These are phyloP conservation scores for Solanum hybrid DNA, from an alignment of 305 asterid species.

Conservation along the genomic window DNA sequence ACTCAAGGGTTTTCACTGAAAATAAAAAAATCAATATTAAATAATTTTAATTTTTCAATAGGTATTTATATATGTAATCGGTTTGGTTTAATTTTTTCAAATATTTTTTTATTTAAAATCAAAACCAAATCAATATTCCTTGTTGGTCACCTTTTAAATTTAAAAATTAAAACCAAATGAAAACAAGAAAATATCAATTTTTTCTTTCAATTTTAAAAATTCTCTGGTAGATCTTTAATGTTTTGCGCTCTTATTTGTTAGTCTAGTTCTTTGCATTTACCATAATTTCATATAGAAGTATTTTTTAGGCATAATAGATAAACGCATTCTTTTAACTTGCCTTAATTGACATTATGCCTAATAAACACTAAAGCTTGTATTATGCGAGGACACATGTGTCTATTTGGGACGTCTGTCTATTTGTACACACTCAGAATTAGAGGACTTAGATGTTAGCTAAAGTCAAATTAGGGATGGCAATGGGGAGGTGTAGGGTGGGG, in stretches of 20 bases:
- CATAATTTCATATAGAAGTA: background rate
- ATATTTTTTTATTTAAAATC: too few relatives aligned
- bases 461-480: background rate
- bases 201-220: background rate
- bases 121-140: background rate
- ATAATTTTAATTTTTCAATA: too few relatives aligned
- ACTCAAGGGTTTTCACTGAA: background rate
- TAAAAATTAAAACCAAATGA: too few relatives aligned
- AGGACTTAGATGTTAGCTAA: too few relatives aligned
- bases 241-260: background rate
- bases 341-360: background rate
- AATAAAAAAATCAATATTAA: background rate
- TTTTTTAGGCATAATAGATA: background rate
- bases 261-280: background rate
- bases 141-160: background rate
- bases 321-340: background rate
- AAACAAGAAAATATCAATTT: background rate
- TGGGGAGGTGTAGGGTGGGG: too few relatives aligned
- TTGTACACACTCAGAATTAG: background rate
- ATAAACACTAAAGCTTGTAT: too few relatives aligned
- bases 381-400: background rate
- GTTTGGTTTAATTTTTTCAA: too few relatives aligned
- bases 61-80: too few relatives aligned
- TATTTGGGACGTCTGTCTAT: background rate
- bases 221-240: background rate